Evolutionary conservation across 2,329 filamentous ascomycete species (phyloP), one percentile per base, ranked within the genome.

Genomic region (Shiraia sp.): DNA sequence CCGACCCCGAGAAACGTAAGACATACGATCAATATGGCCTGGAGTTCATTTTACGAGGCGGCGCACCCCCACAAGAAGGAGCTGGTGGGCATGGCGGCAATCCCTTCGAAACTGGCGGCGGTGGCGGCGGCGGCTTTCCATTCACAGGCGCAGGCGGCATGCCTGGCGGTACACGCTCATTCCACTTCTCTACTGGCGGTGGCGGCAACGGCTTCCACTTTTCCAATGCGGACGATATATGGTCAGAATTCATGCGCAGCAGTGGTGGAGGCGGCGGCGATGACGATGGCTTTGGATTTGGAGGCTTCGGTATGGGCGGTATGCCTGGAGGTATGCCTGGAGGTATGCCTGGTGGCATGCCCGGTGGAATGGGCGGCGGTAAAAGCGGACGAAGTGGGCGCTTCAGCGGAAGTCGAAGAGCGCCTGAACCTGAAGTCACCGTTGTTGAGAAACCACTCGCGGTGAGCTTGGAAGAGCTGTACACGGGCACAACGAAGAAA

Each of bases 1-100:
- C 90, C 48, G 93, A 99, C 63, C 91, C 92, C 46, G 91, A 97
- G 68, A 99, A 97, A 75, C 87, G 93, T 63, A 93, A 95, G 72
- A 85, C 86, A 29, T 99, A 99, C 69, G 93, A 99, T 69, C 86
- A 92, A 66, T 96, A 86, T 71, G 93, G 93, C 49, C 85, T 97
- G 48, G 93, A 97, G 61, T 96, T 92, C 74, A 80, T 99, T 36
- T 79, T 95, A 23, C 86, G 87, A 35, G 91, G 91, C 34, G 90
- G 89, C 22, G 77, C 79, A 35, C 83, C 88, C 24, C 82, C 87
- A 8, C 74, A 79, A 22, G 78, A 77, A 37, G 63, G 54, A 22
- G 55, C 50, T 22, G 51, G 49, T 10, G 59, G 53, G 7, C 46
- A 65, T 16, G 72, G 68, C 8, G 71, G 64, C 31, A 72, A 69